phyloP scores from a whole-genome alignment of 2,329 filamentous ascomycete species.

The Colletotrichum theobromicola region DNA sequence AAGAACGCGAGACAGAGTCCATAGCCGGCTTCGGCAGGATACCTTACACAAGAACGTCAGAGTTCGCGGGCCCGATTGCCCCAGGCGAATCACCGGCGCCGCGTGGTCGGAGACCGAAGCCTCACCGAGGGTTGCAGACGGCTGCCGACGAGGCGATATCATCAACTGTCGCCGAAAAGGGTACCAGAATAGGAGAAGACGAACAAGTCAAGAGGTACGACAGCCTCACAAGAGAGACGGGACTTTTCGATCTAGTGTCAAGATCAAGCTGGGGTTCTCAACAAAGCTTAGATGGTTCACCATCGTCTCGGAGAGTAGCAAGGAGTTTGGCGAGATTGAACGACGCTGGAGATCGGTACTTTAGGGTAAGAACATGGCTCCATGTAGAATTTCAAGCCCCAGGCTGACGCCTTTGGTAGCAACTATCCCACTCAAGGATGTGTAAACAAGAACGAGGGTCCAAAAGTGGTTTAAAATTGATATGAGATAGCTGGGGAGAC shows the following conservation, averaged over 20 bases:
- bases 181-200: not conserved
- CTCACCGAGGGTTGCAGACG: not conserved
- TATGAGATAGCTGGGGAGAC: not conserved
- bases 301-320: not conserved
- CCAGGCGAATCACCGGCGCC: not conserved
- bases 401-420: not conserved
- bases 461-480: not conserved
- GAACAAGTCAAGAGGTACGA: not conserved
- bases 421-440: not conserved
- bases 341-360: not conserved
- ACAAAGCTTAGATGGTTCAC: not conserved
- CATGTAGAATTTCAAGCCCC: not conserved
- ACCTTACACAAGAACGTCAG: not conserved
- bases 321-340: not conserved
- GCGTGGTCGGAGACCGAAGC: not conserved
- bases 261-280: not conserved
- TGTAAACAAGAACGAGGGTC: not conserved
- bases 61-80: not conserved
- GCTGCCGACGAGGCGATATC: not conserved
- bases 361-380: not conserved
- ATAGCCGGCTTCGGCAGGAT: not conserved
- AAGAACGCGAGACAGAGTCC: not conserved
- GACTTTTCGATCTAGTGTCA: not conserved
- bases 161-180: too few relatives aligned
- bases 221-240: not conserved